Conservation (phyloP, 2,329 filamentous ascomycete species). For the Dichotomopilus funicola region DNA sequence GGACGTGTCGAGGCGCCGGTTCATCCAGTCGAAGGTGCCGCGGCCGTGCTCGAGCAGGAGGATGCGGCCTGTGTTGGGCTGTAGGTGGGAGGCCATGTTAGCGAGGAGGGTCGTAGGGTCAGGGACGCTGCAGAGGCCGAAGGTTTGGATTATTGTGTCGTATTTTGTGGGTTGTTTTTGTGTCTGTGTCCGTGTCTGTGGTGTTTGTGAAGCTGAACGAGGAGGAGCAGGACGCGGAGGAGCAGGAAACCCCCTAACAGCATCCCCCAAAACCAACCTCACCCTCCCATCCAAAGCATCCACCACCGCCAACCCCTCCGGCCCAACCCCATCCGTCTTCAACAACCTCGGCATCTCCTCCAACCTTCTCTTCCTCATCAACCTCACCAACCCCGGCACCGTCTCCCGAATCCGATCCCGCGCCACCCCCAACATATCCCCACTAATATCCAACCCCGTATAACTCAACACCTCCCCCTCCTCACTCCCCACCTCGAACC, state of each 20-base stretch:
- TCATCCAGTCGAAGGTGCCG: constrained; percentile 48
- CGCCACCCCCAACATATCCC: constrained; percentile 54
- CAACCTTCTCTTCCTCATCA: constrained; percentile 32
- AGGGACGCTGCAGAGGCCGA: constrained; percentile 57
- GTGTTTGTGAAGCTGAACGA: neutral
- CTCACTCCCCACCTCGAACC: constrained; percentile 9
- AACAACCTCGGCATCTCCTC: constrained; percentile 22
- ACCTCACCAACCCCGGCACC: constrained; percentile 34
- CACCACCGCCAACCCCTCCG: constrained; percentile 19
- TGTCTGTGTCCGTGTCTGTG: neutral
- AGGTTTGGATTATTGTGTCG: constrained; percentile 58
- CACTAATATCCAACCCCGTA: constrained; percentile 56
- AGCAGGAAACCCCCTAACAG: constrained; percentile 37
- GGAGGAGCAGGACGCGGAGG: constrained; percentile 21
- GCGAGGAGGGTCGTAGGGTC: constrained; percentile 48
- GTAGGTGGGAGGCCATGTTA: constrained; percentile 46
- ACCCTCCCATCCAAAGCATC: constrained; percentile 37
- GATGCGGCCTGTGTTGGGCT: constrained; percentile 52
- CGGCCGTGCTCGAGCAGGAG: constrained; percentile 58
- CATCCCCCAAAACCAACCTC: constrained; percentile 45
- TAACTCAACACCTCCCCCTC: constrained; percentile 43
- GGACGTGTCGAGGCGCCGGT: constrained; percentile 48
- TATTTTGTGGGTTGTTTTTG: constrained; percentile 34
- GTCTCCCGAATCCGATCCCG: constrained; percentile 43
- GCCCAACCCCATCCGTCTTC: neutral